Base-by-base conservation (phyloP, 108 stramenopile genomes). In the Skeletonema potamos region DNA sequence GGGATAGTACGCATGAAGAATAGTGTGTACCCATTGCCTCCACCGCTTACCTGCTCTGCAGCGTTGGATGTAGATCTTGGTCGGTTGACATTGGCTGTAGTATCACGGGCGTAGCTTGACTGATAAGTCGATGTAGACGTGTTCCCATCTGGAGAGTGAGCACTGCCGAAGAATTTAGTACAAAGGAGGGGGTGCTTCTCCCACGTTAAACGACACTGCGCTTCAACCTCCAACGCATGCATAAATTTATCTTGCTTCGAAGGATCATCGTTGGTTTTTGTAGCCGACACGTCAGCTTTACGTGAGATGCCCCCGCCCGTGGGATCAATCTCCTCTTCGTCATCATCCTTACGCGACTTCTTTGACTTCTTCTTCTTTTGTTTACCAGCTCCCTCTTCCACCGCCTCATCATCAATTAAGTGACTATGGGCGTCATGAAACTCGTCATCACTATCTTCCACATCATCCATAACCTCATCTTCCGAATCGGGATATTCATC, bases 131-230 rank as follows among this genome's bases (percentile, higher is more conserved):
- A 51, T 8, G 48, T 51, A 2, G 48, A 51, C 22, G 48, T n/a
- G 22, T 51, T 51, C 22, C 48, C 48, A 9, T 62, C 69, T 24
- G 77, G 72, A 33, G 68, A 69, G 28, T 64, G 72, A 13, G 70
- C 85, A 51, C 75, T 74, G 7, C 90, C 91, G 77, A 96, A 98
- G 24, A 99, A 57, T 18, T 70, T 78, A 61, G 80, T 64, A 41
- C 89, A 89, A 2, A 95, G 57, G 15, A 69, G 70, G 3, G 85
- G 80, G 48, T 96, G 81, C 15, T 74, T 72, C 20, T 87, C 61
- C 99, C 98, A 99, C 24, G 98, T 93, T 8, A 86, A 81, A 63
- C 85, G 66, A 34, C 94, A 76, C 54, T 99, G 98, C 2, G 93
- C 94, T 73, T 97, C 82, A 5, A 97, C 96, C 73, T 99, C 99